Base-by-base conservation (phyloP, 345 rosid species). In the Ceriops decandra region DNA sequence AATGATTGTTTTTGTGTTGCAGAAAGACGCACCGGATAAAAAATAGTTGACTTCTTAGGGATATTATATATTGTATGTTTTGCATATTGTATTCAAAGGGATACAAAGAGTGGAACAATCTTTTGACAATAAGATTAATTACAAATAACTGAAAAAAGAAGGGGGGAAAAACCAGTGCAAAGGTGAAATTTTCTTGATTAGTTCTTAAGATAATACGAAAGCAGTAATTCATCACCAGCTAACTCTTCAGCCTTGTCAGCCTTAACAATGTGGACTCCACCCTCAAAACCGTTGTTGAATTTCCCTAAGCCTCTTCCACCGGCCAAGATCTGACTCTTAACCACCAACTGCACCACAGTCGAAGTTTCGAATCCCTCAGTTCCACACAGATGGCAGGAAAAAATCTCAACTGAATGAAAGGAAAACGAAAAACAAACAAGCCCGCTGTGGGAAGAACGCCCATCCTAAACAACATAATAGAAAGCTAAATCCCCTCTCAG, bases 301-400 rank as follows among this genome's bases (percentile, higher is more conserved):
- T 92, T 90, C 57, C 98, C 99, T 66, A 95, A 80, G 62, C 98
- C 99, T 83, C 99, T 83, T 24, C 99, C 99, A 75, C 98, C 99
- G 61, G 99, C 99, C 87, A 95, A 82, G 80, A 95, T 83, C 82
- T 92, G 99, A 73, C 99, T 95, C 83, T 95, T 95, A 72, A 92
- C 98, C 46, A 90, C 99, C 79, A 92, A 59, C 99, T 95, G 81
- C 79, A 82, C 59, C 76, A 74, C 1, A 68, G 60, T 28, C 67
- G 58, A 61, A 60, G 49, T 26, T 17, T 60, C 30, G 19, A 35
- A 62, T 56, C 68, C 54, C 62, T 60, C 47, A 22, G 24, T 66
- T 46, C 17, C 24, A 60, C 31, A 8, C n/a, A 6, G 46, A 10
- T 32, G 19, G 38, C 11, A 8, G 4, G 15, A 38, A 38, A 38